A percentile compares a stretch with the other conserved stretches of the same genome.
Evolutionary conservation across 805 yeast species (phyloP).

Genomic region (Yamadazyma tumulicola): DNA sequence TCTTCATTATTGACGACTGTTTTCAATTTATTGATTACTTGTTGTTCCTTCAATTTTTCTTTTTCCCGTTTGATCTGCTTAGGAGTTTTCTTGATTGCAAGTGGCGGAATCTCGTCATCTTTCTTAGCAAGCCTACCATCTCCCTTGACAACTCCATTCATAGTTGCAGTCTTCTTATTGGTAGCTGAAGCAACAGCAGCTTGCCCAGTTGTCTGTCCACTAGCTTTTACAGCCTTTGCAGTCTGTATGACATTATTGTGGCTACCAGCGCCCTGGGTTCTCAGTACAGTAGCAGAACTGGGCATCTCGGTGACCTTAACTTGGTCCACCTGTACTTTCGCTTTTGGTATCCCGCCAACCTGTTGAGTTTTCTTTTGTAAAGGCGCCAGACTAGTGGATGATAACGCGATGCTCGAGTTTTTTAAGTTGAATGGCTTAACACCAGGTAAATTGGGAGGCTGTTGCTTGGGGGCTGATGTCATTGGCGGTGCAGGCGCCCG

Average conservation of each 20-base stretch:
- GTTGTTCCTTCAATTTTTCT: conserved; percentile 72
- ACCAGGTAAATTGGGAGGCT: conserved; percentile 29
- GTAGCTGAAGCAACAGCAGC: neutral
- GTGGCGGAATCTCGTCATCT: conserved; percentile 8
- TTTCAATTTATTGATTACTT: conserved; percentile 74
- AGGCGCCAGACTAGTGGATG: conserved; percentile 1
- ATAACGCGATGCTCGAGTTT: conserved; percentile 3
- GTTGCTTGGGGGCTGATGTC: conserved; percentile 22
- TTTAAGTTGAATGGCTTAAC: conserved; percentile 10
- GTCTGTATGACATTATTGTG: neutral
- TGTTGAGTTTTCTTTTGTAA: conserved; percentile 1
- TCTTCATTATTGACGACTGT: conserved; percentile 80
- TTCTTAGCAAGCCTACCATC: neutral
- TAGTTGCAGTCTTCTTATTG: conserved; percentile 4
- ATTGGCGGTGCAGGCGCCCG: conserved; percentile 42
- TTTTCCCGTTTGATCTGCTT: conserved; percentile 40
- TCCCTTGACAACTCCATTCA: conserved; percentile 2
- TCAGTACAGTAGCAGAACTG: neutral
- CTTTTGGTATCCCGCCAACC: conserved; percentile 2
- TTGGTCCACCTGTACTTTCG: too few relatives aligned
- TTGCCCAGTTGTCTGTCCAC: conserved; percentile 3
- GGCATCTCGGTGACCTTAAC: neutral
- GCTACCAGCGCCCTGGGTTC: neutral
- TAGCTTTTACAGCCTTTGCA: neutral
- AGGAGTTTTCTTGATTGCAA: conserved; percentile 25